These are phyloP conservation scores for Pseudoneurospora amorphoporcata DNA, from an alignment of 495 filamentous ascomycete genomes.

Conservation along the genomic window DNA sequence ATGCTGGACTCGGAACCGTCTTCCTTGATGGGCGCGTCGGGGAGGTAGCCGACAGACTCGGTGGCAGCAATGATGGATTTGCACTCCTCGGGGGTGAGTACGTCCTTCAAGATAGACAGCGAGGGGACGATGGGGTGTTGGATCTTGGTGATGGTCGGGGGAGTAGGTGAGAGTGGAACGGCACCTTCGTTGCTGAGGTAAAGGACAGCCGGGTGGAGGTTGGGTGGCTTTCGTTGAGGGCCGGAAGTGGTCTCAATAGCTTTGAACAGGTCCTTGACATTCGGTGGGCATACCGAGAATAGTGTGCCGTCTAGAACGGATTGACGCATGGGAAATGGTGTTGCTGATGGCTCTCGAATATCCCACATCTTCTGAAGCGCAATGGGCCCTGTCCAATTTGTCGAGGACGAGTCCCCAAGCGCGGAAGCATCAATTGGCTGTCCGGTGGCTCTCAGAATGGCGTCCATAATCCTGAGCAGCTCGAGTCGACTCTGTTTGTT, in stretches of 20 bases:
- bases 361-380: conserved; percentile 27
- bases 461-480: conserved; percentile 30
- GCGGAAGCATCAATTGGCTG: conserved; percentile 21
- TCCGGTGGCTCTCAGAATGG: conserved; percentile 30
- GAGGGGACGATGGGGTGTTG: conserved; percentile 32
- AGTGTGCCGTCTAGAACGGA: conserved; percentile 27
- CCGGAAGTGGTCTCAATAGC: conserved; percentile 36
- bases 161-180: conserved; percentile 20
- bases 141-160: conserved; percentile 20
- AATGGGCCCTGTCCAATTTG: conserved; percentile 12
- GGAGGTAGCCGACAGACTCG: conserved; percentile 34
- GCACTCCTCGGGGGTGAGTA: conserved; percentile 32
- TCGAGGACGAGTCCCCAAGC: conserved; percentile 1
- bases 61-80: conserved; percentile 35
- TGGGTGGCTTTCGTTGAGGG: conserved; percentile 35
- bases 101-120: conserved; percentile 26
- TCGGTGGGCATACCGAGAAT: conserved; percentile 9
- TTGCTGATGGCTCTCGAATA: conserved; percentile 9
- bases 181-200: conserved; percentile 27
- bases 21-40: conserved; percentile 35
- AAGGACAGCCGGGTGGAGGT: conserved; percentile 36
- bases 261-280: conserved; percentile 16
- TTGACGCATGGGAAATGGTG: background rate
- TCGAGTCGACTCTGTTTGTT: conserved; percentile 5
- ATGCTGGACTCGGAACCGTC: conserved; percentile 32